Base-by-base conservation (phyloP, 1,284 basidiomycete species). In the Microbotryum violaceum region DNA sequence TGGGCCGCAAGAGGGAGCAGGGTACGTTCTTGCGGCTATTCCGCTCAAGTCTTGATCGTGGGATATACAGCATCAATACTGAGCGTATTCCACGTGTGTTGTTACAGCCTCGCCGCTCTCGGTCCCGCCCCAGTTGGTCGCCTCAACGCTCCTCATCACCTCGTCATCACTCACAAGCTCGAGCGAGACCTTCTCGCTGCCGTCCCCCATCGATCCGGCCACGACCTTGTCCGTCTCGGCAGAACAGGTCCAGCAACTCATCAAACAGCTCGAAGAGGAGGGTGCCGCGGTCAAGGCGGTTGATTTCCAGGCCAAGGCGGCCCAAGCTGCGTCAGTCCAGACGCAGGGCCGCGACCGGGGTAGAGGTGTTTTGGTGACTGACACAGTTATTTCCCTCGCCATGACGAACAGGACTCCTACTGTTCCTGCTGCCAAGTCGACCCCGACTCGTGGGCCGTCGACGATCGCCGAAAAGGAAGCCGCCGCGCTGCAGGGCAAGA, bases 221-320 rank as follows among this genome's bases (percentile, higher is more conserved):
- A 76, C 82, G 18, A 89, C 90, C 2, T 68, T 90, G 59, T 85
- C 92, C 78, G 76, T 94, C 48, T 83, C 85, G 31, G 88, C 89
- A 14, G 78, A 80, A 59, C 87, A 93, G 61, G 83, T 92, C 73
- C 75, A 82, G 51, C 74, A 83, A 12, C 89, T 91, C 75, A 79
- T 94, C 64, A 81, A 81, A 70, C 82, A 79, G 60, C 79, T 93
- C 61, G 83, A 88, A 68, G 82, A 82, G 1, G 80, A 80, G 12
- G 81, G 83, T 9, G 74, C 78, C 56, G 85, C 85, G 64, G 64
- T 87, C 51, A 82, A 85, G 55, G 83, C 87, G 60, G 76, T 92
- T 64, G 88, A 93, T 74, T 87, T 93, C 73, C 75, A 79, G 45
- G 78, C 82, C 49, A 68, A 84, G 83, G 71, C 78, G 77, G 20